Conservation (phyloP, 2,329 filamentous ascomycete species). For the Pseudocercospora ulei region DNA sequence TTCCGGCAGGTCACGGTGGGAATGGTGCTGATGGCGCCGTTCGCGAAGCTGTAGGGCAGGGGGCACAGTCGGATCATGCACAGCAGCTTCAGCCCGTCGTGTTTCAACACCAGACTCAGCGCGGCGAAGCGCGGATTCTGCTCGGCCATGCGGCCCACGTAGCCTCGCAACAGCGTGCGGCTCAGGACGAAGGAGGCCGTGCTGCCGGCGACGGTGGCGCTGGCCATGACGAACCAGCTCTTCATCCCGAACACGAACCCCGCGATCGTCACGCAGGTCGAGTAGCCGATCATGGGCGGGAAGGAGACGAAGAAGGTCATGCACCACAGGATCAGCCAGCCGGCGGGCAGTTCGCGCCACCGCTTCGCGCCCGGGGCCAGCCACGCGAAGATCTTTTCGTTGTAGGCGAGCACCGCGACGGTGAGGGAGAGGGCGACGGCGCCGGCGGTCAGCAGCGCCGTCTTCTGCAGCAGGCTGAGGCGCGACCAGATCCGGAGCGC, state of each 20-base stretch:
- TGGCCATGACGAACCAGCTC: conserved; percentile 75
- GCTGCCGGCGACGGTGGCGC: conserved; percentile 68
- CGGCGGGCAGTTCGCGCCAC: conserved; percentile 64
- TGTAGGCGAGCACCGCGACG: conserved; percentile 66
- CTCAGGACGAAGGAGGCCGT: conserved; percentile 71
- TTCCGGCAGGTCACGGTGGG: conserved; percentile 68
- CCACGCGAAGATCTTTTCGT: conserved; percentile 65
- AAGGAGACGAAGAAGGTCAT: conserved; percentile 69
- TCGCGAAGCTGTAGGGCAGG: conserved; percentile 82
- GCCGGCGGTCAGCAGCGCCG: conserved; percentile 47
- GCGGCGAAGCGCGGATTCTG: conserved; percentile 81
- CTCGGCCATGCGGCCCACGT: conserved; percentile 71
- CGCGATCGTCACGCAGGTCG: conserved; percentile 59
- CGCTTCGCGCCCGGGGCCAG: conserved; percentile 62
- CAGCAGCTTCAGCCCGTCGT: conserved; percentile 79
- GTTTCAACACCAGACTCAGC: conserved; percentile 74
- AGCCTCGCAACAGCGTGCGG: conserved; percentile 64
- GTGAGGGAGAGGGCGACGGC: conserved; percentile 47
- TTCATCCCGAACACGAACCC: conserved; percentile 65
- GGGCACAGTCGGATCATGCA: conserved; percentile 89
- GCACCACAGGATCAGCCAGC: conserved; percentile 65
- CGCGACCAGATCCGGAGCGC: conserved; percentile 45
- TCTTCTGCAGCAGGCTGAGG: conserved; percentile 53
- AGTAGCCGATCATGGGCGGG: conserved; percentile 81
- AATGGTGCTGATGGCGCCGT: conserved; percentile 88